Evolutionary conservation across 805 yeast species (phyloP), one percentile per base, ranked within the genome.

Genomic region (Jamesozyma spencerorum): DNA sequence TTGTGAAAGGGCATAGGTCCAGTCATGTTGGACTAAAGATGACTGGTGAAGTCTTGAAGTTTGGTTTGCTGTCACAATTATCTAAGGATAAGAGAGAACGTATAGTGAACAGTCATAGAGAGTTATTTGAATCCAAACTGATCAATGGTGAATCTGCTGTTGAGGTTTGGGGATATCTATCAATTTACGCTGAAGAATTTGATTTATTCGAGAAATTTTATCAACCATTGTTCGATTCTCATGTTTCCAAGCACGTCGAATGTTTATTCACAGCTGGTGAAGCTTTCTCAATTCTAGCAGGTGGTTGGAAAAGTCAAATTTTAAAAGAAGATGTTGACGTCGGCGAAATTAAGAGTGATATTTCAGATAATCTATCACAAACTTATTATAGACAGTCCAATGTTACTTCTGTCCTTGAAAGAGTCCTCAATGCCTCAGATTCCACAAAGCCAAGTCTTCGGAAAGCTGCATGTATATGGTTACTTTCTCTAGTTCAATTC

Each of bases 381-480:
- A 11, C n/a, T 4, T 39, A 34, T 29, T 11, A 36, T 10, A 15
- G 42, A 56, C 34, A 8, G 27, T 24, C 14, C 2, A 30, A 53
- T 39, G 28, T 54, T 39, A 32, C 33, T 2, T 34, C 45, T 6
- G 62, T 85, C 3, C 54, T 85, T n/a, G 56, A 66, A 1, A 56
- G 58, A 4, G 65, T 84, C 0, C 60, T 88, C 19, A 57, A 57
- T 13, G 68, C 77, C 1, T 75, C 85, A 45, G 59, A 68, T 3
- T 68, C 74, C 6, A 75, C 94, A 0, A 84, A 83, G 48, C 96
- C 96, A 0, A 62, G 79, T 1, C 57, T 85, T 26, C 68, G 94
- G 45, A 81, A 73, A 46, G 81, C 88, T 0, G 75, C 86, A 0
- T 85, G 95, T 60, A 74, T 90, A 31, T 86, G 97, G 94, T 64